phyloP scores from a whole-genome alignment of 495 filamentous ascomycete species.

The Penicillium lagena region DNA sequence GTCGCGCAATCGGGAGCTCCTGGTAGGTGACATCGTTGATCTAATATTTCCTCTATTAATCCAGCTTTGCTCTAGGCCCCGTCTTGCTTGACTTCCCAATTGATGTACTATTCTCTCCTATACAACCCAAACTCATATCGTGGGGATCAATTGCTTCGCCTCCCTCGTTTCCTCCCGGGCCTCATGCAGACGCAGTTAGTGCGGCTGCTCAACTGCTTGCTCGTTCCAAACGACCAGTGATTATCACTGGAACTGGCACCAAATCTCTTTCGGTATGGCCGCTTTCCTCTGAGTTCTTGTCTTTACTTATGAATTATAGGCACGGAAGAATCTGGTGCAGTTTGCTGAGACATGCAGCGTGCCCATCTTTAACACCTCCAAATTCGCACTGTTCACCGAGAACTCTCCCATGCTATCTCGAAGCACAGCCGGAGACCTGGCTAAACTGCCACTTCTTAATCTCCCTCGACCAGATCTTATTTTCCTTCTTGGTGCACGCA shows the following conservation, averaged over 20 bases:
- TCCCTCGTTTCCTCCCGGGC: conserved; percentile 11
- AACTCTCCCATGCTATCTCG: conserved; percentile 6
- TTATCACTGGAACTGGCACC: conserved; percentile 19
- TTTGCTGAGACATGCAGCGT: conserved; percentile 11
- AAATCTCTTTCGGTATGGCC: conserved; percentile 4
- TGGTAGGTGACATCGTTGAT: conserved; percentile 4
- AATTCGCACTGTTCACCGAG: conserved; percentile 7
- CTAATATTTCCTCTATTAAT: neutral
- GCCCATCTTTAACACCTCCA: conserved; percentile 18
- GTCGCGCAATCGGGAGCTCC: conserved; percentile 20
- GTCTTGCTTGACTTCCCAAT: conserved; percentile 24
- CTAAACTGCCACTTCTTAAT: conserved; percentile 8
- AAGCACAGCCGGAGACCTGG: conserved; percentile 3
- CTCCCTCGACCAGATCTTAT: conserved; percentile 13
- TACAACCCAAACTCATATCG: conserved; percentile 17
- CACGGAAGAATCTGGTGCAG: conserved; percentile 7
- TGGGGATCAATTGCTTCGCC: conserved; percentile 24
- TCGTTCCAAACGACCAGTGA: conserved; percentile 11
- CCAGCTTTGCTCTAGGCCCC: conserved; percentile 5
- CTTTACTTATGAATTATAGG: neutral
- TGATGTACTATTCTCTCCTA: conserved; percentile 19
- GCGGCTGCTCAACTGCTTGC: conserved; percentile 8
- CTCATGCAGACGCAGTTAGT: conserved; percentile 10
- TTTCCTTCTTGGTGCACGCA: conserved; percentile 19
- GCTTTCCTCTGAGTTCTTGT: neutral